These are phyloP conservation scores for Diutina siamensis DNA, from an alignment of 1,139 yeast species.

Conservation along the genomic window DNA sequence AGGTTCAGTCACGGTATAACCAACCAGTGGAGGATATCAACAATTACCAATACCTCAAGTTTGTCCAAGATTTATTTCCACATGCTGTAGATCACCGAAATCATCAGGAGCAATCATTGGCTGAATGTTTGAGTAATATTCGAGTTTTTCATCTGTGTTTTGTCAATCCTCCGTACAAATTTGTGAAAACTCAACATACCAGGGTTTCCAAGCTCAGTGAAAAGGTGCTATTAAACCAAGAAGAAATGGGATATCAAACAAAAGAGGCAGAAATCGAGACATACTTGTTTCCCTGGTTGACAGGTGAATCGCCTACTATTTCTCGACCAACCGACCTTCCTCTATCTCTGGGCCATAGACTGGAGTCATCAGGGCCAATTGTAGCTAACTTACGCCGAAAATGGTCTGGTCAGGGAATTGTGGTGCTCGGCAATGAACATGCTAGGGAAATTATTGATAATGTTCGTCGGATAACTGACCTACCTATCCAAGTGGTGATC, in stretches of 20 bases:
- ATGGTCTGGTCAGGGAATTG: slow-evolving; percentile 2
- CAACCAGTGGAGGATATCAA: background rate
- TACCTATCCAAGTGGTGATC: background rate
- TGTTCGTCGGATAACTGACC: background rate
- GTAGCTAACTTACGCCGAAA: background rate
- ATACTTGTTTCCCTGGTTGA: background rate
- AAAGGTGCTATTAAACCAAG: background rate
- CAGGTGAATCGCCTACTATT: background rate
- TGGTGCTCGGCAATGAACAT: background rate
- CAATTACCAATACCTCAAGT: background rate
- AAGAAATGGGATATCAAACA: background rate
- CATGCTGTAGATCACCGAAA: background rate
- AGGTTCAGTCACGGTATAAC: background rate
- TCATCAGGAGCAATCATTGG: background rate
- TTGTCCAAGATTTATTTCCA: background rate
- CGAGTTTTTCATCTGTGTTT: background rate
- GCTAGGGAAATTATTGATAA: background rate
- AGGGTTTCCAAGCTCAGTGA: background rate
- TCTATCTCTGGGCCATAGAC: background rate
- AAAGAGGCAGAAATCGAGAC: background rate
- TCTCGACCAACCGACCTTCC: background rate
- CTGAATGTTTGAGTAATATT: background rate
- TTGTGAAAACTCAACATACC: background rate
- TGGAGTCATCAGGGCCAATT: background rate
- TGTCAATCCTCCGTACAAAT: background rate